Base-by-base conservation (phyloP, 164 flowering plant genomes). In the Vitis amurensis region DNA sequence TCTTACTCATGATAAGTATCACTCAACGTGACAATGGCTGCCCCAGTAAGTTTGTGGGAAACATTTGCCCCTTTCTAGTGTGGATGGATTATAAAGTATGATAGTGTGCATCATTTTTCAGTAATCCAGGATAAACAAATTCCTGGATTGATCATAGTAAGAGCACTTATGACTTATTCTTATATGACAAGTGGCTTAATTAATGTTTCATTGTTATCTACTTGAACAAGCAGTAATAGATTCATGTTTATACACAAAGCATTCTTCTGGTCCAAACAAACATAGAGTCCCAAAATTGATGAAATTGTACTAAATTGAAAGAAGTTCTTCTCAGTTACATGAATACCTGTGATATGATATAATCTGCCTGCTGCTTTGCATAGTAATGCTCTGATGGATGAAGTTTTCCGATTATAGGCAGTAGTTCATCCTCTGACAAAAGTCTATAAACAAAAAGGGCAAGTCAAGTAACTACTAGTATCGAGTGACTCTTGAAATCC, bases 291-390 rank as follows among this genome's bases (percentile, higher is more conserved):
- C 63, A 13, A 23, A 50, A 37, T 50, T 63, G 3, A 52, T 23
- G 14, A 7, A 14, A 12, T 16, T 50, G 2, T 31, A 3, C 44
- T 0, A 37, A 37, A 37, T 37, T 6, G 44, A 37, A 37, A 3
- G 44, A 37, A 3, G 44, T 37, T 14, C 15, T 17, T 15, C 37
- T 50, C 61, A n/a, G 8, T 17, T 30, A 71, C 67, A 56, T 15
- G 2, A 67, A 37, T 88, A 91, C 97, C 98, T 92, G 98, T 19
- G 87, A 81, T 67, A 91, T 81, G 74, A 85, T 87, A 74, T 91
- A 90, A 74, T 95, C 95, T 66, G 98, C 90, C 77, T 93, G 99
- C 74, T 95, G 97, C 80, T 93, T 90, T 31, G 99, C 99, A 81
- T 95, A 93, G 71, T 91, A 93, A 51, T 69, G 96, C 69, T 95